Evolutionary conservation across 225 moss, liverwort and hornwort genomes (phyloP), one percentile per base, ranked within the genome.

Genomic region (Anthoceros angustus): DNA sequence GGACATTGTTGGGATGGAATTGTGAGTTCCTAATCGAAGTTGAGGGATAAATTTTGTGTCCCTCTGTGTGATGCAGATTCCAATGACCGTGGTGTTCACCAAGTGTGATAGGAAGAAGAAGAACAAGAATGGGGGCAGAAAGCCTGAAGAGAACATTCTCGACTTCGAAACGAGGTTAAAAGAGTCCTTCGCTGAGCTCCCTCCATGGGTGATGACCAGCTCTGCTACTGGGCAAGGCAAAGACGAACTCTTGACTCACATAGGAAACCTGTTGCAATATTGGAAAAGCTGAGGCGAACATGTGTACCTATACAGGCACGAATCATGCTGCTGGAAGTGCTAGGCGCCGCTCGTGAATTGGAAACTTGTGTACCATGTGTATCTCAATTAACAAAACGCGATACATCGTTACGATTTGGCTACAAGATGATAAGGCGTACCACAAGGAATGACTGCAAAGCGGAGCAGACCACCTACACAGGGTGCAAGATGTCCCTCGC

Each of bases 61-160:
- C 14, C 3, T 48, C 18, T 6, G 9, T 41, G 39, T 12, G 18
- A 7, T 62, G 63, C 72, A 94, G 92, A 84, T 98, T 71, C 98
- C 98, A 61, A 63, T 87, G 9, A 89, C 98, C 8, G 25, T 98
- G 43, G 92, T 92, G 14, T 98, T 98, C 63, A 98, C 98, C 8
- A 98, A 98, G 75, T 98, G 98, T 72, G 98, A 98, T 63, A 80
- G 92, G 71, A 88, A 87, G 84, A 98, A 98, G 70, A 98, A 98
- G 67, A 87, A 78, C 62, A 98, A 98, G 45, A 98, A 98, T 74
- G 98, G 98, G 18, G 98, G 98, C 11, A 81, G 81, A 71, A 89
- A 82, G 45, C 98, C 98, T 25, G 89, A 84, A 69, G 92, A 92
- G 43, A 98, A 98, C 68, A 88, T 89, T 10, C 75, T 70, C 24